These are phyloP conservation scores for Lanmaoa rubissima DNA, from an alignment of 768 basidiomycete genomes.

Conservation along the genomic window DNA sequence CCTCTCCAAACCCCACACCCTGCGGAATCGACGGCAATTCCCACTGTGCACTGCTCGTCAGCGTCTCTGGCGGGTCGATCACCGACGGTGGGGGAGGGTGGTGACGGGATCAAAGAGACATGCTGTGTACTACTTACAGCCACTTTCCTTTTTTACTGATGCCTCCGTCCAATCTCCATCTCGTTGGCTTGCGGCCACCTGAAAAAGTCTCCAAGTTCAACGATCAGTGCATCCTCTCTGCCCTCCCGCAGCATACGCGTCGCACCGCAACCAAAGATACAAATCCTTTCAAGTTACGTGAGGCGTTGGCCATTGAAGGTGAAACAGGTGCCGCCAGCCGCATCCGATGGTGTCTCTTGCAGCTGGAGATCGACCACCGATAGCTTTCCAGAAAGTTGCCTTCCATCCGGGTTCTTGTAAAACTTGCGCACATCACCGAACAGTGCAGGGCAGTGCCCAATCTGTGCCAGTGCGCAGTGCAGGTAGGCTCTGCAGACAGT, in stretches of 20 bases:
- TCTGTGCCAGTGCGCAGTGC: constrained; percentile 64
- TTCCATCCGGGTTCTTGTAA: constrained; percentile 64
- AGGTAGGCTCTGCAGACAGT: constrained; percentile 67
- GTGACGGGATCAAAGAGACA: constrained; percentile 19
- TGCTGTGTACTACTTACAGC: no score
- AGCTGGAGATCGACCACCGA: constrained; percentile 32
- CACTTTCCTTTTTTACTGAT: no score
- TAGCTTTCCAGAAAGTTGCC: constrained; percentile 40
- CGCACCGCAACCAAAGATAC: constrained; percentile 46
- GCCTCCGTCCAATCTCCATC: no score
- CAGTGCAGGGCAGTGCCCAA: constrained; percentile 56
- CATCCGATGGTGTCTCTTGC: constrained; percentile 58
- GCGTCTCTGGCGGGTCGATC: constrained; percentile 32
- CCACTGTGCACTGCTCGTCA: constrained; percentile 53
- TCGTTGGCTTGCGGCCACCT: no score
- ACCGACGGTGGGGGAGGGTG: constrained; percentile 41
- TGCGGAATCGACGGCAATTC: constrained; percentile 63
- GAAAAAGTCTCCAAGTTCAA: no score
- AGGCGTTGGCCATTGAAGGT: constrained; percentile 61
- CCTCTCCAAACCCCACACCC: constrained; percentile 50
- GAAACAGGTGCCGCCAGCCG: constrained; percentile 53
- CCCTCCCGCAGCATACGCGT: constrained; percentile 67
- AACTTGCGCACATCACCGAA: constrained; percentile 68
- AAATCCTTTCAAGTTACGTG: constrained; percentile 47
- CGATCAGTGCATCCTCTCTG: constrained; percentile 43